A percentile compares a stretch with the other conserved stretches of the same genome.
phyloP scores from a whole-genome alignment of 129 eudicot species.

The Flaveria robusta region DNA sequence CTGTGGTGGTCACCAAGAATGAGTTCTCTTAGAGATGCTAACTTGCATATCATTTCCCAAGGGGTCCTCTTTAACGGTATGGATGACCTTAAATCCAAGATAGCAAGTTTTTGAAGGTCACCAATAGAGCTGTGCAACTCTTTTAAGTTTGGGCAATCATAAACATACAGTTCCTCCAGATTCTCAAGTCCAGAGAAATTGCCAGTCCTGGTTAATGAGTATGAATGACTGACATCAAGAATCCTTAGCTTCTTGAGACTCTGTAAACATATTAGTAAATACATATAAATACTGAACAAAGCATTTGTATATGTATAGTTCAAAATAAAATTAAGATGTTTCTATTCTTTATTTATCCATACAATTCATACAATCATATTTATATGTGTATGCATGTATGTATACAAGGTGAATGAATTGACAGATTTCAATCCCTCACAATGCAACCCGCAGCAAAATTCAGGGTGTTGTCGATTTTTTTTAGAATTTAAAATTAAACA shows the following conservation, averaged over 20 bases:
- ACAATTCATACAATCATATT: too few relatives aligned
- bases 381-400: too few relatives aligned
- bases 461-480: too few relatives aligned
- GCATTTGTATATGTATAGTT: background rate
- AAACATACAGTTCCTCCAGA: conserved; percentile 13
- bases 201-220: conserved; percentile 9
- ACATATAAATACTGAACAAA: background rate
- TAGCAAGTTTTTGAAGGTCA: conserved; percentile 12
- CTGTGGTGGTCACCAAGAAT: background rate
- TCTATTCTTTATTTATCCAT: too few relatives aligned
- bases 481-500: too few relatives aligned
- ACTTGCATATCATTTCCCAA: conserved; percentile 23
- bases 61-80: conserved; percentile 1
- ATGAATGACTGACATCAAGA: background rate
- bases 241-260: conserved; percentile 19
- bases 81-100: background rate
- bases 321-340: background rate
- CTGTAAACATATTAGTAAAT: background rate
- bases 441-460: too few relatives aligned
- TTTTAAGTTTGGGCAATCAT: background rate
- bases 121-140: conserved; percentile 18
- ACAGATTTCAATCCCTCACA: too few relatives aligned
- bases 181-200: conserved; percentile 14
- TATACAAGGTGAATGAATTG: too few relatives aligned
- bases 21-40: conserved; percentile 13